phyloP scores from a whole-genome alignment of 192 early-diverging fungal genomes.

The Umbelopsis ramanniana region DNA sequence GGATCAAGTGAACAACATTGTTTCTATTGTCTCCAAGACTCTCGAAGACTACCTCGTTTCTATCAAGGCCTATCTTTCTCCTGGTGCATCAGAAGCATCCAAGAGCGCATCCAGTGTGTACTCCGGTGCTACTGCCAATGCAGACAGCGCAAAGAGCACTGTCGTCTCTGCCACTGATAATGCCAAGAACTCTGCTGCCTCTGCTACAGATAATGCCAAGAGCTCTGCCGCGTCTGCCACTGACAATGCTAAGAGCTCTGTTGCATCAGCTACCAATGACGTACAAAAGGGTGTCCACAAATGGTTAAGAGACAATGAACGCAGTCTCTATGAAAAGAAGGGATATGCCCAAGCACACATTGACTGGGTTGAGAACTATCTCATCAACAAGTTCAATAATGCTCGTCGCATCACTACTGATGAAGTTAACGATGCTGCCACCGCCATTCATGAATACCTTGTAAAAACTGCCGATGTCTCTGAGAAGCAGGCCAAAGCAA shows the following conservation, averaged over 20 bases:
- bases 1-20: constrained; percentile 21
- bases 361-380: constrained; percentile 17
- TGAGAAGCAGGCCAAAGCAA: background rate
- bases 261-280: background rate
- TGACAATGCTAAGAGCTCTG: background rate
- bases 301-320: constrained; percentile 12
- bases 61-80: constrained; percentile 9
- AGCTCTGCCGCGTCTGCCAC: background rate
- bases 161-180: background rate
- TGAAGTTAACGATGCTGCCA: constrained; percentile 1
- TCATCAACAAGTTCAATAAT: constrained; percentile 7
- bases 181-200: background rate
- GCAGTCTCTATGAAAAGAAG: constrained; percentile 19
- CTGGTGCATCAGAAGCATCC: background rate
- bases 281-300: constrained; percentile 11
- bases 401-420: constrained; percentile 6
- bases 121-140: background rate
- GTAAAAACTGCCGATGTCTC: background rate
- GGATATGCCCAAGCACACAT: constrained; percentile 17
- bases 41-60: constrained; percentile 6
- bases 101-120: constrained; percentile 6
- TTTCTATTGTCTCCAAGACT: background rate
- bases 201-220: too few species aligned
- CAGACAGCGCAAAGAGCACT: background rate
- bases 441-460: background rate